Base-by-base conservation (phyloP, 805 yeast species). In the Candida ponderosae region DNA sequence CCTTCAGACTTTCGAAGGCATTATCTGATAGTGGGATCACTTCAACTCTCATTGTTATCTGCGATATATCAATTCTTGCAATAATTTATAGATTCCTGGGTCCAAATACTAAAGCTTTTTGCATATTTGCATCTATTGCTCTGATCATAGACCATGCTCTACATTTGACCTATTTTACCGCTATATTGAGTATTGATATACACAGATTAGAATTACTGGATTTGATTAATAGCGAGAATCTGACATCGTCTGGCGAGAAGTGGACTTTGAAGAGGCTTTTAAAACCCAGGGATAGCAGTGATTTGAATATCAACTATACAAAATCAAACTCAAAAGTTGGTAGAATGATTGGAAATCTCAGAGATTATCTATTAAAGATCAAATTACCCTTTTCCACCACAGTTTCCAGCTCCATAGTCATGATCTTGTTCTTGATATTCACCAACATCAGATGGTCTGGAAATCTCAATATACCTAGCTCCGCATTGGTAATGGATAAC, bases 181-280 rank as follows among this genome's bases (percentile, higher is more conserved):
- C 87, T 0, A 74, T 83, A 2, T 59, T 84, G 23, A 68, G 81
- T 15, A 72, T 85, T 29, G 95, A 86, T 58, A 59, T 79, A 23
- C 70, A 79, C 33, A 66, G 86, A 37, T 54, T 72, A 20, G 89
- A 81, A 45, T 63, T 80, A 15, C 71, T 71, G 14, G 86, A 79
- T 41, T 52, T 78, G 11, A 51, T 73, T 8, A 45, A 43, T 26
- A 38, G 35, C 8, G 32, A 26, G 31, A 3, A 23, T 32, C n/a
- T 33, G 14, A n/a, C 27, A 4, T 6, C 16, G n/a, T 18, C 35
- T 16, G 14, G 30, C n/a, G 33, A 34, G 16, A 17, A 33, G 31
- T 36, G 7, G 7, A 13, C 28, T 15, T 24, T 34, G 27, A 31
- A 24, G 10, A 29, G 26, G 31, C 24, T 23, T 18, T n/a, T 9